phyloP scores from a whole-genome alignment of 2,329 filamentous ascomycete species.

The Pseudocercospora crystallina region DNA sequence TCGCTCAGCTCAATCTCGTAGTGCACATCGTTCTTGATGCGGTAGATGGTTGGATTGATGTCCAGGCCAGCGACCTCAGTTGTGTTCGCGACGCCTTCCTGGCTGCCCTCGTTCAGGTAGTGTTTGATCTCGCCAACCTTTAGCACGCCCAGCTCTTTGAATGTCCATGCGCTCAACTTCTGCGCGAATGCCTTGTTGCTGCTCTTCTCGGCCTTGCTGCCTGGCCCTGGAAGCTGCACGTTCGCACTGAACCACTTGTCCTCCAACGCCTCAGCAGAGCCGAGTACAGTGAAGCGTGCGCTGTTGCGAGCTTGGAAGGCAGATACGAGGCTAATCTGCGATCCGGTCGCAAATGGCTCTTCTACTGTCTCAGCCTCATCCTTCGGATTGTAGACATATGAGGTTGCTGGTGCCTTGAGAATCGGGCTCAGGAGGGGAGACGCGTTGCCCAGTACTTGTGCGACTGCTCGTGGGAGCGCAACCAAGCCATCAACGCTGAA shows the following conservation, averaged over 20 bases:
- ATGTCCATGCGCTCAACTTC: conserved; percentile 88
- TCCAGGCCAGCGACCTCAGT: conserved; percentile 44
- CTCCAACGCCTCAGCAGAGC: conserved; percentile 81
- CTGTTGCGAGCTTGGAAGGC: conserved; percentile 90
- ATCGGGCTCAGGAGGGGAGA: conserved; percentile 78
- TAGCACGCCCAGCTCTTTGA: conserved; percentile 88
- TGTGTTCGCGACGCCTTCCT: conserved; percentile 38
- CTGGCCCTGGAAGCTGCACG: conserved; percentile 58
- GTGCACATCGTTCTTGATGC: conserved; percentile 91
- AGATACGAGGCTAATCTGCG: conserved; percentile 79
- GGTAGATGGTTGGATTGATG: conserved; percentile 82
- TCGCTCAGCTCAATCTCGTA: conserved; percentile 89
- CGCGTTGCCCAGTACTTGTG: conserved; percentile 74
- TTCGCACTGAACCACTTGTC: conserved; percentile 85
- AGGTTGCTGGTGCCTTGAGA: conserved; percentile 76
- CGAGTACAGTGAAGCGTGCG: conserved; percentile 81
- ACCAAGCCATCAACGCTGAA: conserved; percentile 70
- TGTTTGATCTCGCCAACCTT: conserved; percentile 83
- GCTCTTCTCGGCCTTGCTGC: conserved; percentile 60
- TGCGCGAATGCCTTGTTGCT: conserved; percentile 83
- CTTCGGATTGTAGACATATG: conserved; percentile 93
- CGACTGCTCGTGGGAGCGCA: conserved; percentile 78
- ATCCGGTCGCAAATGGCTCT: conserved; percentile 80
- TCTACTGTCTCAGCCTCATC: conserved; percentile 71
- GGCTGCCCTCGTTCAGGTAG: conserved; percentile 58